Conservation (phyloP, 306 rosid genomes). For the Trifolium subterraneum region DNA sequence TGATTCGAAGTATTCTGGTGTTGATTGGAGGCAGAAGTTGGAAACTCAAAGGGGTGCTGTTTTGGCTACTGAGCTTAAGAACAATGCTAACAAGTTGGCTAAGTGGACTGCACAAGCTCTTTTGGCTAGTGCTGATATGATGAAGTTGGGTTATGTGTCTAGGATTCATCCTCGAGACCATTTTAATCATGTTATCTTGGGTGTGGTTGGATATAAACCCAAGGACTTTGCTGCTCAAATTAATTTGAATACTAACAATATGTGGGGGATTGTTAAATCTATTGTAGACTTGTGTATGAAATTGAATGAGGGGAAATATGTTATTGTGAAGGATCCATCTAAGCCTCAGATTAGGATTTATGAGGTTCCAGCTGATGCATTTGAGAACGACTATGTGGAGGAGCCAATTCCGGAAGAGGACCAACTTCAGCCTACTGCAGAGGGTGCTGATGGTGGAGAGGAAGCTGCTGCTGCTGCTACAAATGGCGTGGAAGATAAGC, state of each 20-base stretch:
- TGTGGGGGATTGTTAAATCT: conserved; percentile 99
- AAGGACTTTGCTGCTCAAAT: conserved; percentile 84
- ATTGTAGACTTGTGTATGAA: conserved; percentile 98
- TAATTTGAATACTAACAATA: conserved; percentile 73
- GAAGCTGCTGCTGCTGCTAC: conserved; percentile 42
- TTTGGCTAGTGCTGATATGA: conserved; percentile 82
- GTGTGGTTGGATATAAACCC: conserved; percentile 89
- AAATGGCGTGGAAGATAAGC: conserved; percentile 64
- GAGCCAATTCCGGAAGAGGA: conserved; percentile 95
- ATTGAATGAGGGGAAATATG: conserved; percentile 88
- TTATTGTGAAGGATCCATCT: conserved; percentile 87
- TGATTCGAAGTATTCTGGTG: conserved; percentile 88
- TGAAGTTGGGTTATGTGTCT: conserved; percentile 94
- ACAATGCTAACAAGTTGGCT: conserved; percentile 92
- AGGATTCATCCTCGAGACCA: conserved; percentile 97
- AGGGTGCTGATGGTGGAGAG: conserved; percentile 65
- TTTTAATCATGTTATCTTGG: conserved; percentile 86
- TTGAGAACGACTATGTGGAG: conserved; percentile 95
- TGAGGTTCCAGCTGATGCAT: conserved; percentile 86
- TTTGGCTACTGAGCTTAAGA: conserved; percentile 95
- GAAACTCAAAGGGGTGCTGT: conserved; percentile 99
- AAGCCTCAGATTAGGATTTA: conserved; percentile 97
- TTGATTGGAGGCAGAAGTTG: conserved; percentile 95
- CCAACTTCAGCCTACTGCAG: conserved; percentile 86
- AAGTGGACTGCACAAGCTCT: conserved; percentile 97